Evolutionary conservation across 257 asterid genomes (phyloP).

Genomic region (Marsdenia floribunda): DNA sequence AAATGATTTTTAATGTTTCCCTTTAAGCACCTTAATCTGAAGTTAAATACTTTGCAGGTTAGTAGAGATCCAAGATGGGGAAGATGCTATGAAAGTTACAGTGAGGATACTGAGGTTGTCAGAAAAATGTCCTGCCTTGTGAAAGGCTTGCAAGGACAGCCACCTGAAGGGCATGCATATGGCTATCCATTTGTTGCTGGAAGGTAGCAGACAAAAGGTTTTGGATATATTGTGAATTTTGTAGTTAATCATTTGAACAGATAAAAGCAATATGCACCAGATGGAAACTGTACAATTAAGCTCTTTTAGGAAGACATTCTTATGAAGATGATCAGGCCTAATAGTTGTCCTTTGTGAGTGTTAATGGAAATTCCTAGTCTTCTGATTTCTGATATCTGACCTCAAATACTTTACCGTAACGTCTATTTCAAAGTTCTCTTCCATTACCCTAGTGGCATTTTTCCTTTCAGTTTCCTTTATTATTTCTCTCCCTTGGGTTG

Average conservation of each 20-base stretch:
- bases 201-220: slow-evolving; percentile 39
- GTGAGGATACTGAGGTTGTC: slow-evolving; percentile 82
- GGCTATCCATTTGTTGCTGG: slow-evolving; percentile 96
- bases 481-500: not conserved
- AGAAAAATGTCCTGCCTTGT: slow-evolving; percentile 73
- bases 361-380: not conserved
- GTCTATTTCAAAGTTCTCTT: not conserved
- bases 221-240: not conserved
- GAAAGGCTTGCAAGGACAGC: slow-evolving; percentile 87
- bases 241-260: not conserved
- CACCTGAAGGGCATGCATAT: slow-evolving; percentile 76
- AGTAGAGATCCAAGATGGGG: slow-evolving; percentile 98
- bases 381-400: not conserved
- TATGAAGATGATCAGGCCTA: not conserved
- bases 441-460: not conserved
- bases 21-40: not conserved
- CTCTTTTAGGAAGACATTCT: not conserved
- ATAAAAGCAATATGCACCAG: not conserved
- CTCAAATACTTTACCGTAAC: not conserved
- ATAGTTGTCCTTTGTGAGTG: not conserved
- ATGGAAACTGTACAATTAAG: not conserved
- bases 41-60: slow-evolving; percentile 43
- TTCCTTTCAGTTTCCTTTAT: not conserved
- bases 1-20: slow-evolving; percentile 1
- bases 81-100: slow-evolving; percentile 81